These are phyloP conservation scores for Dothideomycetes sp. DNA, from an alignment of 2,329 filamentous ascomycete genomes.

Conservation along the genomic window DNA sequence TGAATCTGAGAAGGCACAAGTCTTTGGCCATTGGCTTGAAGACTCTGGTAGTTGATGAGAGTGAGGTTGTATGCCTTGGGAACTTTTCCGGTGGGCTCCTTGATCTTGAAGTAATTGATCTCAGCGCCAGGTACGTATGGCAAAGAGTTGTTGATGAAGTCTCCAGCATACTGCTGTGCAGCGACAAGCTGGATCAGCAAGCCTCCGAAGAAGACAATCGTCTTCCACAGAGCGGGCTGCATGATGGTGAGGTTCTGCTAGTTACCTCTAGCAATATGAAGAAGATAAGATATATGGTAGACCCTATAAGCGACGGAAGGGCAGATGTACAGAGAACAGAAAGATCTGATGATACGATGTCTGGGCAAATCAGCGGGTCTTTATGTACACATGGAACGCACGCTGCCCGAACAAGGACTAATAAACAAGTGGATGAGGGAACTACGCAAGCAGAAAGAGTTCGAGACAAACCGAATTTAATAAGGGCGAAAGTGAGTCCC, in stretches of 20 bases:
- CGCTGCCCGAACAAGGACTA: no score
- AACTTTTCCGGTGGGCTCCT: conserved; percentile 15
- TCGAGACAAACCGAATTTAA: no score
- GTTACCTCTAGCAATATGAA: no score
- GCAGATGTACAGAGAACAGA: no score
- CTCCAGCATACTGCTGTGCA: conserved; percentile 22
- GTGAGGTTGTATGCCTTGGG: conserved; percentile 16
- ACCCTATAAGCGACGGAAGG: no score
- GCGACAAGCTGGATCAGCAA: conserved; percentile 3
- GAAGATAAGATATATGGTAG: not conserved
- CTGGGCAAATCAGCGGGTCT: no score
- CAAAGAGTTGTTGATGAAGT: conserved; percentile 19
- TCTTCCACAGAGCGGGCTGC: conserved; percentile 4
- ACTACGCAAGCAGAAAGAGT: no score
- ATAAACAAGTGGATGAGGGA: no score
- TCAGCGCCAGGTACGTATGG: conserved; percentile 22
- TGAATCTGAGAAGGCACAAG: conserved; percentile 16
- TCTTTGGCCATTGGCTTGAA: conserved; percentile 16
- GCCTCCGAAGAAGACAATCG: conserved; percentile 2
- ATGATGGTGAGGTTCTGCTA: not conserved
- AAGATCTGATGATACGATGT: no score
- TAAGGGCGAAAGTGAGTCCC: no score
- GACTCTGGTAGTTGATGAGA: conserved; percentile 24
- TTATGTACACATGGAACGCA: no score
- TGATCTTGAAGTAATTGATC: conserved; percentile 22